phyloP scores from a whole-genome alignment of 2,329 filamentous ascomycete genomes.

The Xylaria hypoxylon region DNA sequence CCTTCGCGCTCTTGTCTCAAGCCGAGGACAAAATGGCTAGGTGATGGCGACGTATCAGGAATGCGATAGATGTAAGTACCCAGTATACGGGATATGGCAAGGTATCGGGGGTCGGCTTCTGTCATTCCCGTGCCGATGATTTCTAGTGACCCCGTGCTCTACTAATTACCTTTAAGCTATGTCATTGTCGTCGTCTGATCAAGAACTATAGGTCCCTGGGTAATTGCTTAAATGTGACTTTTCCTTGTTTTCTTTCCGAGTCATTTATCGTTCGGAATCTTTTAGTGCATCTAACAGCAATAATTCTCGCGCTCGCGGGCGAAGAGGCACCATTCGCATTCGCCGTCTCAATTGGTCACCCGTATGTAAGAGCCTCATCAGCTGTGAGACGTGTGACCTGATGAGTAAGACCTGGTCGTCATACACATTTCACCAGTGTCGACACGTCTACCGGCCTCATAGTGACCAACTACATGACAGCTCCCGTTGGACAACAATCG shows the following conservation, averaged over 20 bases:
- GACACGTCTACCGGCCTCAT: background rate
- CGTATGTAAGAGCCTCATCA: constrained; percentile 4
- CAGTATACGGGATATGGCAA: background rate
- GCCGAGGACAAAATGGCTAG: background rate
- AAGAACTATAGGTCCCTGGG: background rate
- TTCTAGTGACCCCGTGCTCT: background rate
- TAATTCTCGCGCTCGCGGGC: background rate
- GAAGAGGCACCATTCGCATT: background rate
- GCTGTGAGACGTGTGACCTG: constrained; percentile 5
- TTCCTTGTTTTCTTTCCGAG: background rate
- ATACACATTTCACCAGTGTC: constrained; percentile 1
- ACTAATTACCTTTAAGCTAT: background rate
- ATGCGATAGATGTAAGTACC: background rate
- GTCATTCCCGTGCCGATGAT: constrained; percentile 18
- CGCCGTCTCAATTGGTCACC: constrained; percentile 2
- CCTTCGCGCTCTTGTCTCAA: background rate
- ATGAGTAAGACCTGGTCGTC: constrained; percentile 1
- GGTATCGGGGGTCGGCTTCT: constrained; percentile 29
- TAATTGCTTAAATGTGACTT: background rate
- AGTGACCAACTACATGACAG: background rate
- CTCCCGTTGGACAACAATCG: background rate
- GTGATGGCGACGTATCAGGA: background rate
- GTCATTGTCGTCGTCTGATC: background rate
- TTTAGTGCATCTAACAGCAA: background rate
- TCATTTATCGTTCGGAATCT: background rate